Evolutionary conservation across 2,329 filamentous ascomycete genomes (phyloP).

Genomic region (Corinectria fuckeliana): DNA sequence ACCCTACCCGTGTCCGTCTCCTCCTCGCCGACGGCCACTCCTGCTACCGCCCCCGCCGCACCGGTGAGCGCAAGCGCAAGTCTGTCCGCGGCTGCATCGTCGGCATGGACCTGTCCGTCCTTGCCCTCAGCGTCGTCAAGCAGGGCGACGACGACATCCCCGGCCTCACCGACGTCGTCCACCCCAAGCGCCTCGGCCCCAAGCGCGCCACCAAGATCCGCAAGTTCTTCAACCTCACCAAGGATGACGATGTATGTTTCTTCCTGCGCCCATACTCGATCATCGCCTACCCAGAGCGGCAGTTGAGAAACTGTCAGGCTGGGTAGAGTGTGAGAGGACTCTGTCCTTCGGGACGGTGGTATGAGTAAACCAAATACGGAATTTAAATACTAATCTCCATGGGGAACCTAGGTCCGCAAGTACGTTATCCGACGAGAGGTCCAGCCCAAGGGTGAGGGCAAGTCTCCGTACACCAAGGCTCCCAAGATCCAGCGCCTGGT

Average conservation of each 20-base stretch:
- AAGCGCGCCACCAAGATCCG: slow-evolving; percentile 99
- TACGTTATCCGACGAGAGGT: slow-evolving; percentile 99
- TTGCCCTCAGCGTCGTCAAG: slow-evolving; percentile 96
- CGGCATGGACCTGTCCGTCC: slow-evolving; percentile 91
- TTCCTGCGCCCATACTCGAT: slow-evolving; percentile 61
- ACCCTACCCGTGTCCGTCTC: slow-evolving; percentile 97
- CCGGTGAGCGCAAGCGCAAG: slow-evolving; percentile 99
- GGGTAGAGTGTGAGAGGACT: slow-evolving; percentile 66
- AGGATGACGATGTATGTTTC: slow-evolving; percentile 99
- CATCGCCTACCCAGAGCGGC: slow-evolving; percentile 73
- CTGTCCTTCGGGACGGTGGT: slow-evolving; percentile 30
- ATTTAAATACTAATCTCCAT: slow-evolving; percentile 47
- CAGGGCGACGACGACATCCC: slow-evolving; percentile 94
- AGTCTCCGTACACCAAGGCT: slow-evolving; percentile 99
- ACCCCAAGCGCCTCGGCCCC: slow-evolving; percentile 98
- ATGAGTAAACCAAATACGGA: slow-evolving; percentile 32
- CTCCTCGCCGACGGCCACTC: slow-evolving; percentile 96
- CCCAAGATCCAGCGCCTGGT: slow-evolving; percentile 99
- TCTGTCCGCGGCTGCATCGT: slow-evolving; percentile 99
- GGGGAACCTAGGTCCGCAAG: slow-evolving; percentile 81
- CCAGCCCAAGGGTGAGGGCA: slow-evolving; percentile 95
- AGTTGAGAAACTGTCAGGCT: slow-evolving; percentile 51
- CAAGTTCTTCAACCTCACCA: slow-evolving; percentile 99
- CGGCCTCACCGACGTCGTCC: slow-evolving; percentile 95
- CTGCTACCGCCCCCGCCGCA: slow-evolving; percentile 98